Percentiles rank a stretch among this genome's conserved stretches.
These are phyloP conservation scores for Boletus insuetus DNA, from an alignment of 768 basidiomycete genomes.

Conservation along the genomic window DNA sequence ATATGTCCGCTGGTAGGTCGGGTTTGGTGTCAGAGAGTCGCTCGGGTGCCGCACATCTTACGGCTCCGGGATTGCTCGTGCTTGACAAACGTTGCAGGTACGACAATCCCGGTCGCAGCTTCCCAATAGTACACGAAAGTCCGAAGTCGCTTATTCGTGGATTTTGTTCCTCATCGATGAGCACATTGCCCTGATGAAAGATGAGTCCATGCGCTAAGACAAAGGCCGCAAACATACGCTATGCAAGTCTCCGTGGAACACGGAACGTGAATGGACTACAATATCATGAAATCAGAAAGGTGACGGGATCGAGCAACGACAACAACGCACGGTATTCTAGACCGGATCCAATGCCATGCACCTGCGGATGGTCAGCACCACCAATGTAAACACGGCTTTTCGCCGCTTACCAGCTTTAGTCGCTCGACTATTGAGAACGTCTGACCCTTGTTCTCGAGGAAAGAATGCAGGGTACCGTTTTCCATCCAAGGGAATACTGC, in stretches of 20 bases:
- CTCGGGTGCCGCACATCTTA: slow-evolving; percentile 1
- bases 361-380: background rate
- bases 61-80: background rate
- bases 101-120: background rate
- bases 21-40: background rate
- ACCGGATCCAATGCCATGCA: too few relatives aligned
- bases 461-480: background rate
- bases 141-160: slow-evolving; percentile 1
- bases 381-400: background rate
- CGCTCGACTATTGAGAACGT: background rate
- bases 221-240: background rate
- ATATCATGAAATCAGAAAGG: too few relatives aligned
- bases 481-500: background rate
- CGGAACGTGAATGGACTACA: too few relatives aligned
- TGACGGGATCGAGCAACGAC: too few relatives aligned
- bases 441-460: background rate
- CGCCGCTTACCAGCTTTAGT: background rate
- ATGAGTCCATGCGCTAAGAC: background rate
- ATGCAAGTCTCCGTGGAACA: too few relatives aligned
- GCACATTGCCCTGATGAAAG: background rate
- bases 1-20: background rate
- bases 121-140: background rate
- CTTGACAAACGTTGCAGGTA: background rate
- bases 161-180: background rate
- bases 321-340: too few relatives aligned